These are phyloP conservation scores for Flaveria ramosissima DNA, from an alignment of 129 eudicot species.

Conservation along the genomic window DNA sequence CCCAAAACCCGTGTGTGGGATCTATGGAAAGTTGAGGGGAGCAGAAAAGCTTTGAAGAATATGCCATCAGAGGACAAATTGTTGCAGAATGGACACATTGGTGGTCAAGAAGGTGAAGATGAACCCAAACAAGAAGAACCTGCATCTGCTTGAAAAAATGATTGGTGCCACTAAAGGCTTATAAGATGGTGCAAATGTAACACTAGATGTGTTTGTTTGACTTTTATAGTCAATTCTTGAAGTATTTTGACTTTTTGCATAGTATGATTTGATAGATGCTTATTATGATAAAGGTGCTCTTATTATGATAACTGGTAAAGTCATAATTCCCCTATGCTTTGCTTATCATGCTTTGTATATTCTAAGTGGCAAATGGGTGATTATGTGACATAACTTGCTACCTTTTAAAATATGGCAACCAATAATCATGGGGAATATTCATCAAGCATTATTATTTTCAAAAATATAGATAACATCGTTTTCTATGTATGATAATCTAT, in stretches of 20 bases:
- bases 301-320: background rate
- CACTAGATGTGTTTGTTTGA: conserved; percentile 33
- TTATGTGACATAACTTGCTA: background rate
- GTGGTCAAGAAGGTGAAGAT: conserved; percentile 41
- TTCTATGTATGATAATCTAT: too few relatives aligned
- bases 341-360: background rate
- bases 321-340: conserved; percentile 1
- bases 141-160: conserved; percentile 35
- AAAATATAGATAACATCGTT: background rate
- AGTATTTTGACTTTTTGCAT: conserved; percentile 21
- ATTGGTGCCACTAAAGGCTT: background rate
- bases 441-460: background rate
- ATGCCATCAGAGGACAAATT: conserved; percentile 77
- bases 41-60: conserved; percentile 48
- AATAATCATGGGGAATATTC: background rate
- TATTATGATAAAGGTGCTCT: background rate
- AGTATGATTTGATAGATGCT: conserved; percentile 18
- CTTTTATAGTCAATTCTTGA: conserved; percentile 19
- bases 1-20: conserved; percentile 69
- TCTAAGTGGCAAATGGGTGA: background rate
- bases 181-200: conserved; percentile 17
- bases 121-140: conserved; percentile 48
- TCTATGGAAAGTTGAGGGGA: conserved; percentile 63
- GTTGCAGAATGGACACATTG: conserved; percentile 46
- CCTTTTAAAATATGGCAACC: background rate